Evolutionary conservation across 768 basidiomycete species (phyloP).

Genomic region (Mycena rosella): DNA sequence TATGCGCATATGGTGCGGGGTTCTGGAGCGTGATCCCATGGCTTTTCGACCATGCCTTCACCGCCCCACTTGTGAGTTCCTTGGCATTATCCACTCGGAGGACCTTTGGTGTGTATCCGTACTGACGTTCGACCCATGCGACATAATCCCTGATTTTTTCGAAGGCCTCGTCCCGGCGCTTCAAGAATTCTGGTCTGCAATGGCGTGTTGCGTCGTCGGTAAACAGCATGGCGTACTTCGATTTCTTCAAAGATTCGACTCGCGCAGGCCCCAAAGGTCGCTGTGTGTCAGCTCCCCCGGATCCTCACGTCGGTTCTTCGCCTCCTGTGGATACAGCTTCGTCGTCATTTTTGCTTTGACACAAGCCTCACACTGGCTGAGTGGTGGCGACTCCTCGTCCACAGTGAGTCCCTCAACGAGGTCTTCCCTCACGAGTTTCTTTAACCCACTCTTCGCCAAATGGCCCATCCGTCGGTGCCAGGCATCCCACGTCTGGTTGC

Average conservation of each 20-base stretch:
- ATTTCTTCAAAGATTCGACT: conserved; percentile 18
- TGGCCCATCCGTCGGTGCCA: conserved; percentile 29
- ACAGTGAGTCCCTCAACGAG: conserved; percentile 1
- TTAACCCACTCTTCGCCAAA: conserved; percentile 1
- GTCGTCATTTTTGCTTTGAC: conserved; percentile 29
- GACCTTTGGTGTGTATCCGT: conserved; percentile 17
- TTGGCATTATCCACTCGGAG: conserved; percentile 47
- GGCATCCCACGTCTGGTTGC: conserved; percentile 27
- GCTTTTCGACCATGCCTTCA: conserved; percentile 37
- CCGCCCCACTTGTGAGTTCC: conserved; percentile 44
- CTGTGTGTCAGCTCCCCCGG: conserved; percentile 28
- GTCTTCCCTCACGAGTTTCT: neutral
- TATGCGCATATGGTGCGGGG: conserved; percentile 51
- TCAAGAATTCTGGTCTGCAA: conserved; percentile 28
- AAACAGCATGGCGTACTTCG: conserved; percentile 16
- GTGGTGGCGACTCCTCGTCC: conserved; percentile 5
- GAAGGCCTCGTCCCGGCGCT: conserved; percentile 18
- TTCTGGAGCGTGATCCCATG: conserved; percentile 48
- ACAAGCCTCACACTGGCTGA: conserved; percentile 28
- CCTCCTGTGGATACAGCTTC: conserved; percentile 28
- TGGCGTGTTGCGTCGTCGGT: conserved; percentile 20
- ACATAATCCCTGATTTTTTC: conserved; percentile 23
- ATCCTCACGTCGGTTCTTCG: conserved; percentile 20
- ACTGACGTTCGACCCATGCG: conserved; percentile 16
- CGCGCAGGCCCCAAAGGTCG: conserved; percentile 30